Base-by-base conservation (phyloP, 257 asterid genomes). In the Scutellaria minor region DNA sequence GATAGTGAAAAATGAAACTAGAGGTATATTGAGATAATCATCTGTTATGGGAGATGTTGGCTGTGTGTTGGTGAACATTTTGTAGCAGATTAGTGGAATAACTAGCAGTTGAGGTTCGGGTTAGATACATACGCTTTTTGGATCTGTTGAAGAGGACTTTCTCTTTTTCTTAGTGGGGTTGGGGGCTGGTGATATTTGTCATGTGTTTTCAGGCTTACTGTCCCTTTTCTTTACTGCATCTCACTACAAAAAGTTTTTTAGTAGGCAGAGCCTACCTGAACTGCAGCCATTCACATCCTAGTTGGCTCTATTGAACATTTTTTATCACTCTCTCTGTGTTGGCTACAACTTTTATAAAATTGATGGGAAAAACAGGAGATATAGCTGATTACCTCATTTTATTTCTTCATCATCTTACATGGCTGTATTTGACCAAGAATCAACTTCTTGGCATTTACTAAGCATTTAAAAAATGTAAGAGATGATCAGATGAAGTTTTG, bases 251-350 rank as follows among this genome's bases (percentile, higher is more conserved):
- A 11, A 1, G 52, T 5, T 46, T 46, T 46, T 46, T 11, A 10
- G 10, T 13, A 46, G 52, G 52, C 47, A 7, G 47, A 9, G 47
- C 47, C 47, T n/a, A 64, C 20, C 56, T 20, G 1, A 44, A 51
- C 57, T 44, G 56, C 40, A 4, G 20, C 52, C 45, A n/a, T 67
- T 20, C 50, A 12, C 40, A 53, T 41, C 74, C 47, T 7, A 68
- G 1, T 15, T 5, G 10, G 37, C 73, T 52, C 57, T n/a, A 6
- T 44, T 31, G 37, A 31, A 31, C 37, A 31, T 31, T 31, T 24
- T 18, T 31, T 3, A 31, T 31, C 14, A n/a, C 72, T 66, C n/a
- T 56, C 15, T 60, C 31, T 52, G 53, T 39, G 24, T 53, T 57
- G 64, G 27, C 24, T 37, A 14, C 20, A 42, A 31, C 18, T 18